Percentiles rank a stretch among this genome's conserved stretches.
phyloP scores from a whole-genome alignment of 371 early-diverging fungal species.

The Mortierella sp. region DNA sequence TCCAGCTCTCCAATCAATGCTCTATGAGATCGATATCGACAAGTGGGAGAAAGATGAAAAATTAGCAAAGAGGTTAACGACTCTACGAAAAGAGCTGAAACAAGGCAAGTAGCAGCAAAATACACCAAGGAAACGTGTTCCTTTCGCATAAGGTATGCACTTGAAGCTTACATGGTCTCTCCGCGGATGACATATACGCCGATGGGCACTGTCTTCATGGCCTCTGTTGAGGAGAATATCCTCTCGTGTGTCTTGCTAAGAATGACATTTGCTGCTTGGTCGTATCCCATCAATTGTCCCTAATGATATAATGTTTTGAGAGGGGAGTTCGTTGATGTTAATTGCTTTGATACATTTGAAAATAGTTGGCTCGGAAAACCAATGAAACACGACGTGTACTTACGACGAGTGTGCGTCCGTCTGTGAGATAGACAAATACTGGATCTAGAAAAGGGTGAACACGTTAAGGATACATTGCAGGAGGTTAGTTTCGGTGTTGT shows the following conservation, averaged over 20 bases:
- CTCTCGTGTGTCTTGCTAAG: constrained; percentile 50
- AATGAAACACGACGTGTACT: not conserved
- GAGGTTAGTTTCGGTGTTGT: not conserved
- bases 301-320: not conserved
- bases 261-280: constrained; percentile 50
- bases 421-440: constrained; percentile 52
- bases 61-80: not conserved
- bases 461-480: not conserved
- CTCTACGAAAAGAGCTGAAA: too few relatives aligned
- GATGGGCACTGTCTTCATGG: constrained; percentile 52
- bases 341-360: not conserved
- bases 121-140: too few relatives aligned
- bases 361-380: not conserved
- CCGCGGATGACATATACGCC: constrained; percentile 56
- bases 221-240: constrained; percentile 53
- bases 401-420: constrained; percentile 55
- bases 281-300: constrained; percentile 52
- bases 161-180: constrained; percentile 43
- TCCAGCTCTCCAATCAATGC: constrained; percentile 52
- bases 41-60: not conserved
- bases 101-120: too few relatives aligned
- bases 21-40: constrained; percentile 16
- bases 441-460: constrained; percentile 22
- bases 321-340: not conserved
- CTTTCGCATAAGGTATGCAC: too few relatives aligned